phyloP scores from a whole-genome alignment of 2,329 filamentous ascomycete genomes.

The Fusarium decemcellulare region DNA sequence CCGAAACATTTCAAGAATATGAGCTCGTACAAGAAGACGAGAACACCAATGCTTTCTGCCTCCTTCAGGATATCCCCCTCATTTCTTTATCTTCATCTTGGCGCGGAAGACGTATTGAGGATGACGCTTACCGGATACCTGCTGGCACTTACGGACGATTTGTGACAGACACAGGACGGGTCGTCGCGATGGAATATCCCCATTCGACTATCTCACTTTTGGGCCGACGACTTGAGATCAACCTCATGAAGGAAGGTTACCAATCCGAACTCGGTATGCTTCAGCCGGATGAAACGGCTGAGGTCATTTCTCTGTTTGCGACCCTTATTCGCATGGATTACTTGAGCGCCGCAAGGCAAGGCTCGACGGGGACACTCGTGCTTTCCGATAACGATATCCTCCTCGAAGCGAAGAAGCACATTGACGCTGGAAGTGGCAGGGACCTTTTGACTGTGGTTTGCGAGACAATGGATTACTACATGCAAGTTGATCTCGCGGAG shows the following conservation, averaged over 20 bases:
- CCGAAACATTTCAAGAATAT: constrained; percentile 79
- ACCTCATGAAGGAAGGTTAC: constrained; percentile 70
- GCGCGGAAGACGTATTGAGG: constrained; percentile 59
- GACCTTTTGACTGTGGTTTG: constrained; percentile 88
- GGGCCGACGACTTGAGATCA: constrained; percentile 81
- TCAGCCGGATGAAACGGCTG: constrained; percentile 74
- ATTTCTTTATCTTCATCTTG: constrained; percentile 66
- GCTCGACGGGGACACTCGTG: constrained; percentile 50
- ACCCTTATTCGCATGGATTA: constrained; percentile 73
- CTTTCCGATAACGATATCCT: constrained; percentile 61
- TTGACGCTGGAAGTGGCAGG: constrained; percentile 64
- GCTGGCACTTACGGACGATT: constrained; percentile 79
- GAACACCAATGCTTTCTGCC: constrained; percentile 82
- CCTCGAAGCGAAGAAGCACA: constrained; percentile 68
- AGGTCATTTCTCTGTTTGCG: constrained; percentile 81
- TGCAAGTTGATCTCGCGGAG: constrained; percentile 69
- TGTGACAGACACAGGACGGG: constrained; percentile 81
- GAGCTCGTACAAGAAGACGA: constrained; percentile 87
- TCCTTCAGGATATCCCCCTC: constrained; percentile 75
- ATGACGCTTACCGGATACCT: constrained; percentile 73
- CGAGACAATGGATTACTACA: constrained; percentile 83
- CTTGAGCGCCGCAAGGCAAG: constrained; percentile 52
- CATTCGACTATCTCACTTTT: constrained; percentile 87
- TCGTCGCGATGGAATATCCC: constrained; percentile 81
- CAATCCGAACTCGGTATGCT: constrained; percentile 67